phyloP scores from a whole-genome alignment of 768 basidiomycete species.

The Tephrocybe sp. region DNA sequence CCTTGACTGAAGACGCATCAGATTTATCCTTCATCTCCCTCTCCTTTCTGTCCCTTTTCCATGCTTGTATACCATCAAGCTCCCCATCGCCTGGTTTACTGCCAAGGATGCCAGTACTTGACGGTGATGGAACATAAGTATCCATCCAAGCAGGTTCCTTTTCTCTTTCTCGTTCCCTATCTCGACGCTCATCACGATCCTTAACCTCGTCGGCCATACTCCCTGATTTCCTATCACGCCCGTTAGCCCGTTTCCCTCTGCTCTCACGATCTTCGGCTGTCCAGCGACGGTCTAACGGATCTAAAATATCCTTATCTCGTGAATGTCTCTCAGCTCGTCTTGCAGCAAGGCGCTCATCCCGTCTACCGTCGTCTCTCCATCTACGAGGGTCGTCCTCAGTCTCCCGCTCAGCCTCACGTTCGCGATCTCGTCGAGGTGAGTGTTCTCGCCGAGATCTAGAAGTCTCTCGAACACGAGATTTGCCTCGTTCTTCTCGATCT shows the following conservation, averaged over 20 bases:
- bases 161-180: constrained; percentile 65
- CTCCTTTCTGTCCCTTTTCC: constrained; percentile 83
- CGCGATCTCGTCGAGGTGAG: constrained; percentile 50
- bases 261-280: constrained; percentile 67
- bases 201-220: constrained; percentile 36
- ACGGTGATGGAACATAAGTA: constrained; percentile 66
- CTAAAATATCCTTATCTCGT: constrained; percentile 43
- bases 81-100: constrained; percentile 60
- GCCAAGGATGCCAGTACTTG: constrained; percentile 61
- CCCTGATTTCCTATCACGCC: constrained; percentile 54
- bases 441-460: constrained; percentile 59
- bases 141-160: constrained; percentile 95
- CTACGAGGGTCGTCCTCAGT: constrained; percentile 72
- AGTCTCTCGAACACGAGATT: constrained; percentile 62
- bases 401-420: constrained; percentile 35
- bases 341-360: constrained; percentile 70
- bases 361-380: constrained; percentile 82
- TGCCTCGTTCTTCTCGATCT: constrained; percentile 62
- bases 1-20: constrained; percentile 8
- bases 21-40: constrained; percentile 59
- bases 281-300: constrained; percentile 57
- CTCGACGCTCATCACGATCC: constrained; percentile 35
- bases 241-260: constrained; percentile 55
- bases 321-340: constrained; percentile 50
- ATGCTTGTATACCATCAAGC: constrained; percentile 81